Evolutionary conservation across 768 basidiomycete genomes (phyloP).

Genomic region (Amanita polypyramis): DNA sequence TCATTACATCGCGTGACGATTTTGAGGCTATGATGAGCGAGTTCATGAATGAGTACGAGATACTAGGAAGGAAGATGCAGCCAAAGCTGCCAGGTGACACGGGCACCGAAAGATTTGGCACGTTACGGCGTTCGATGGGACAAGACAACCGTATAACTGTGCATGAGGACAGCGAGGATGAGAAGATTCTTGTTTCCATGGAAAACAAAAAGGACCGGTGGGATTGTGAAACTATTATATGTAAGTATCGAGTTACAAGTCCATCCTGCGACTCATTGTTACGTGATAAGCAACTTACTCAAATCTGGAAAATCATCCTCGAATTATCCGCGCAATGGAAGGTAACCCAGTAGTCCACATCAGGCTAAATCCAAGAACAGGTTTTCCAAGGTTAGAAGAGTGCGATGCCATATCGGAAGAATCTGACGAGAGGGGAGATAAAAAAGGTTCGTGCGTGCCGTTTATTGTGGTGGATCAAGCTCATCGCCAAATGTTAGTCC

Average conservation of each 20-base stretch:
- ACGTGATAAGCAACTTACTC: slow-evolving; percentile 71
- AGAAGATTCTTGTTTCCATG: slow-evolving; percentile 29
- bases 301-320: slow-evolving; percentile 96
- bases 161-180: slow-evolving; percentile 33
- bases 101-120: slow-evolving; percentile 70
- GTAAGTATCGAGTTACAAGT: slow-evolving; percentile 36
- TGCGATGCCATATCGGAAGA: slow-evolving; percentile 3
- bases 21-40: slow-evolving; percentile 89
- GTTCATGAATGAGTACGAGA: slow-evolving; percentile 86
- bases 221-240: slow-evolving; percentile 95
- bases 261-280: background rate
- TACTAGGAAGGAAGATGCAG: slow-evolving; percentile 80
- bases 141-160: slow-evolving; percentile 47
- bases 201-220: slow-evolving; percentile 68
- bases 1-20: slow-evolving; percentile 77
- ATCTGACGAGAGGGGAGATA: slow-evolving; percentile 18
- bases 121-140: slow-evolving; percentile 71
- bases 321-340: slow-evolving; percentile 65
- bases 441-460: slow-evolving; percentile 13
- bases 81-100: slow-evolving; percentile 64
- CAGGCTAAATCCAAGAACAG: slow-evolving; percentile 63
- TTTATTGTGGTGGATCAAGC: background rate
- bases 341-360: slow-evolving; percentile 51
- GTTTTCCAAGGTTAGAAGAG: slow-evolving; percentile 51
- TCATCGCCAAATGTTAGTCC: slow-evolving; percentile 14